Evolutionary conservation across 2,329 filamentous ascomycete species (phyloP), one percentile per base, ranked within the genome.

Genomic region (Aspergillus brasiliensis): DNA sequence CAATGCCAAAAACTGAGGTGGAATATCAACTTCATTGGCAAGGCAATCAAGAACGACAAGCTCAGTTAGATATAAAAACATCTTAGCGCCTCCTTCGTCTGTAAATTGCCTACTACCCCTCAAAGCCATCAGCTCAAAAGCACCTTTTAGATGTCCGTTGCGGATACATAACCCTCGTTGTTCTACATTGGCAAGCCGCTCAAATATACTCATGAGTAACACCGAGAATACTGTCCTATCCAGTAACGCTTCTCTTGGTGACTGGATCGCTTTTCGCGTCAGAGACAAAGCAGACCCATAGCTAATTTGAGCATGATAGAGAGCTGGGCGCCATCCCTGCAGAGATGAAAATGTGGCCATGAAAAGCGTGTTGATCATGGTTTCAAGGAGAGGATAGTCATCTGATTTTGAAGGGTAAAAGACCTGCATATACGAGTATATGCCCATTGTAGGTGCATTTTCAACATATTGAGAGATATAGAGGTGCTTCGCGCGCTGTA

Each of bases 401-500:
- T 58, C 34, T 7, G 27, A 25, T 2, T 28, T 47, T 8, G 56
- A 27, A 6, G 56, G 44, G 21, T 52, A 52, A 23, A 58, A 58
- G 25, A 58, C 42, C 10, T 53, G 48, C 48, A 53, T 58, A 15
- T 44, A 58, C 5, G 48, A 58, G 17, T 52, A 58, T 1, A 58
- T 17, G 21, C 38, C 19, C 13, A 15, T 44, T 27, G 48, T 25
- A 23, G 37, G 48, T 34, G 28, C n/a, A 8, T 42, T 37, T 2
- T 23, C 3, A 10, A 57, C 47, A 13, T 57, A 57, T 57, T 57
- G 56, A 6, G 56, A 57, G 21, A 51, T 28, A 27, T 57, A 57
- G 6, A 57, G 38, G 19, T 34, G 10, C 17, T 57, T 52, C 17
- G 56, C 47, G 8, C 47, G 47, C 17, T 52, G 44, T 3, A 51